Percentiles rank a stretch among this genome's conserved stretches.
These are phyloP conservation scores for Eimeria necatrix DNA, from an alignment of 169 alveolate genomes.

Conservation along the genomic window DNA sequence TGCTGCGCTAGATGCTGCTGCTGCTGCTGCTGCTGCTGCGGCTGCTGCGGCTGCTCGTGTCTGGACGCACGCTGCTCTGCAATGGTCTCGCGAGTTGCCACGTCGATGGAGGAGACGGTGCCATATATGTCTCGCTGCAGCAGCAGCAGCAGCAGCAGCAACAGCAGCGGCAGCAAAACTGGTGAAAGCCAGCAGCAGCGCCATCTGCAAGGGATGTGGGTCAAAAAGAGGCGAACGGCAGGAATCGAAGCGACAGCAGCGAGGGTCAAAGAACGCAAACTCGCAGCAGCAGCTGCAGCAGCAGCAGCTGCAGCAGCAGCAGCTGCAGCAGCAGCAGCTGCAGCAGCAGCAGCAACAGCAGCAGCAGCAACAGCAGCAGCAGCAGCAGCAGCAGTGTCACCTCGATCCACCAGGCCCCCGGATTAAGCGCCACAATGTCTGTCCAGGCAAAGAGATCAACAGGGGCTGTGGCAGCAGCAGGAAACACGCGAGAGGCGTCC, in stretches of 20 bases:
- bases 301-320: neutral
- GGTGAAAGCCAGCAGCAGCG: neutral
- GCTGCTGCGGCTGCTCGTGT: neutral
- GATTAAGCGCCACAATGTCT: conserved; percentile 12
- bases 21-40: neutral
- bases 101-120: neutral
- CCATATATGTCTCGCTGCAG: conserved; percentile 45
- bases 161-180: neutral
- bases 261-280: neutral
- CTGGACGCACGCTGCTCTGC: conserved; percentile 3
- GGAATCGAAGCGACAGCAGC: neutral
- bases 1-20: neutral
- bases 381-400: neutral
- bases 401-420: conserved; percentile 53
- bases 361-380: neutral
- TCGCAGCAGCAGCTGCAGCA: neutral
- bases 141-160: conserved; percentile 6
- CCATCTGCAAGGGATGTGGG: neutral
- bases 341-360: neutral
- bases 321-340: neutral
- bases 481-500: conserved; percentile 30
- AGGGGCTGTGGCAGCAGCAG: conserved; percentile 22
- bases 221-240: neutral
- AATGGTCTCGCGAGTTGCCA: conserved; percentile 2
- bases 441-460: conserved; percentile 27